Percentiles rank a stretch among this genome's conserved stretches.
Evolutionary conservation across 345 rosid species (phyloP).

Genomic region (Brassica napus): DNA sequence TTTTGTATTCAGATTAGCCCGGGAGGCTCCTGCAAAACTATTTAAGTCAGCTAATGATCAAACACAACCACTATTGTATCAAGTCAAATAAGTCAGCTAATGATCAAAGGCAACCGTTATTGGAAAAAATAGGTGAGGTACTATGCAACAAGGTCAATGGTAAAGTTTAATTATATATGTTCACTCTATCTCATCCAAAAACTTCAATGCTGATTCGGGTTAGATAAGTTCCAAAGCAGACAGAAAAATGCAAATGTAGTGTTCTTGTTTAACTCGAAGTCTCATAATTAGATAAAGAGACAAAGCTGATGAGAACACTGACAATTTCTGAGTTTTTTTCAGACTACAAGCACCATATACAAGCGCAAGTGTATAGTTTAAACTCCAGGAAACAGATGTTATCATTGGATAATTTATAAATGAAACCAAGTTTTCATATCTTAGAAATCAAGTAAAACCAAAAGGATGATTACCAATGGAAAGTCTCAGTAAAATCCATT

Average conservation of each 20-base stretch:
- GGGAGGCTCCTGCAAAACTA: slow-evolving; percentile 49
- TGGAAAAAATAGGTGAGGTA: neutral
- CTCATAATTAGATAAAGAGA: neutral
- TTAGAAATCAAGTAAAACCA: neutral
- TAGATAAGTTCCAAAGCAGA: neutral
- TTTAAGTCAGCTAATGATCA: too few species aligned
- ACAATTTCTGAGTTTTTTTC: slow-evolving; percentile 26
- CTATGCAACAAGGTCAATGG: neutral
- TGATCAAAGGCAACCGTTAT: neutral
- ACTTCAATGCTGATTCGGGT: neutral
- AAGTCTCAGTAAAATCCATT: neutral
- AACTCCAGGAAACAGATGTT: slow-evolving; percentile 20
- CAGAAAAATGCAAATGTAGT: neutral
- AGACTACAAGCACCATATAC: slow-evolving; percentile 31
- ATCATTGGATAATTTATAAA: neutral
- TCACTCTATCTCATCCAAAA: too few species aligned
- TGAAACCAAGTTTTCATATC: neutral
- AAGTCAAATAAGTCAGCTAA: neutral
- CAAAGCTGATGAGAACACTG: slow-evolving; percentile 34
- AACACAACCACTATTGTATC: too few species aligned
- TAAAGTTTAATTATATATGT: neutral
- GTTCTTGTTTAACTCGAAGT: neutral
- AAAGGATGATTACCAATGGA: neutral
- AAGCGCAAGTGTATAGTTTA: slow-evolving; percentile 36
- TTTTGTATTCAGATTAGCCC: slow-evolving; percentile 54